Evolutionary conservation across 352 stramenopile species (phyloP).

Genomic region (Halophytophthora batemanensis): DNA sequence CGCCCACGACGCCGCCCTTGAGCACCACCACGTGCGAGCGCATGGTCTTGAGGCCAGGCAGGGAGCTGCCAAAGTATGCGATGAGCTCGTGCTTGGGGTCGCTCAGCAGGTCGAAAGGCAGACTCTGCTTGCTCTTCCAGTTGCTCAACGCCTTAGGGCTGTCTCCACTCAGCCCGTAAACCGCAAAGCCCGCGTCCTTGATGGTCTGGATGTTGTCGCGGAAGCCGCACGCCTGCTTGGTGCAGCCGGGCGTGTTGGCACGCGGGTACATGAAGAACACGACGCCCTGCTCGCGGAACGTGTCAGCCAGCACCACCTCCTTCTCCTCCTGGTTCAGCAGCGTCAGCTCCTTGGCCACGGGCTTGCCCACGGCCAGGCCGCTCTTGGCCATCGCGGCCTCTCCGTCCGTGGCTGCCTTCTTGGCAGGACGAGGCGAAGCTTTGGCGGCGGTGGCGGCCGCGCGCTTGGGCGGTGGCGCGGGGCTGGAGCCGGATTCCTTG

Average conservation of each 20-base stretch:
- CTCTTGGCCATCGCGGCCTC: slow-evolving; percentile 48
- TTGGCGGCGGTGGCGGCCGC: slow-evolving; percentile 10
- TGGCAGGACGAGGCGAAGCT: slow-evolving; percentile 28
- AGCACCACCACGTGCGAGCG: slow-evolving; percentile 84
- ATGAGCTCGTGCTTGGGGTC: slow-evolving; percentile 82
- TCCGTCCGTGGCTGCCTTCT: too few relatives aligned
- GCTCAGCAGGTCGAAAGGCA: slow-evolving; percentile 81
- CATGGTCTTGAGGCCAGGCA: slow-evolving; percentile 74
- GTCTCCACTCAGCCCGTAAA: slow-evolving; percentile 81
- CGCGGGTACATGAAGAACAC: slow-evolving; percentile 89
- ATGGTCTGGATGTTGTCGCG: slow-evolving; percentile 83
- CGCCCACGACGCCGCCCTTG: slow-evolving; percentile 72
- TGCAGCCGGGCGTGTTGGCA: slow-evolving; percentile 86
- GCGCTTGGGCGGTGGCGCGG: slow-evolving; percentile 31
- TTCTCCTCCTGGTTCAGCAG: slow-evolving; percentile 71
- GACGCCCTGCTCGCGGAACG: slow-evolving; percentile 73
- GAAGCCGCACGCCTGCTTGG: slow-evolving; percentile 87
- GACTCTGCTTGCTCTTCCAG: slow-evolving; percentile 78
- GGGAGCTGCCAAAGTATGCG: slow-evolving; percentile 84
- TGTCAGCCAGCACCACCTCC: slow-evolving; percentile 53
- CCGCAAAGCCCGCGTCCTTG: slow-evolving; percentile 69
- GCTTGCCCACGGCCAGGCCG: slow-evolving; percentile 51
- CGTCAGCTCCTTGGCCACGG: slow-evolving; percentile 57
- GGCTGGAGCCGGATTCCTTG: slow-evolving; percentile 15
- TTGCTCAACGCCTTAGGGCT: slow-evolving; percentile 64